Conservation (phyloP, 176 grass and related monocot genomes). For the Eremochloa ophiuroides region DNA sequence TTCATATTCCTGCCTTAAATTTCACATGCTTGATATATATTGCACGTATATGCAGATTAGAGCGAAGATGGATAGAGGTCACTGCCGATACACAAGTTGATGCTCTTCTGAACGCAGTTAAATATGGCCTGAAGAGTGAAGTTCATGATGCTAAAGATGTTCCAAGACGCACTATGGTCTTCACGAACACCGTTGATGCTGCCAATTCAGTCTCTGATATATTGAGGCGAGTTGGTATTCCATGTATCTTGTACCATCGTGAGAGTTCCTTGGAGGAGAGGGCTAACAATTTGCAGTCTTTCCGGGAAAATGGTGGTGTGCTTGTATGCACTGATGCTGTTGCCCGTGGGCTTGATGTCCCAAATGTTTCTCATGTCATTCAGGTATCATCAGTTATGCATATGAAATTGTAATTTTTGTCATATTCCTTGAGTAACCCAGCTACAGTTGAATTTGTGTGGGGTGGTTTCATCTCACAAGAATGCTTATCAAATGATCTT, state of each 20-base stretch:
- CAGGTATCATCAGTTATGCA: conserved; percentile 44
- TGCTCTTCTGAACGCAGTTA: conserved; percentile 76
- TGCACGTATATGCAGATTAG: conserved; percentile 46
- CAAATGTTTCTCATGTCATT: conserved; percentile 86
- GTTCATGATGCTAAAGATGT: conserved; percentile 28
- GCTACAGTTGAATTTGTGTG: neutral
- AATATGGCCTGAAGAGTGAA: conserved; percentile 46
- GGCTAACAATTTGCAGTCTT: conserved; percentile 52
- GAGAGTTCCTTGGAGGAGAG: conserved; percentile 74
- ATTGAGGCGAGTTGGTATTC: conserved; percentile 56
- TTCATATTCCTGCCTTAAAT: neutral
- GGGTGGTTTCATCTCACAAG: neutral
- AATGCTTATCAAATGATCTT: neutral
- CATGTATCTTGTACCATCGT: conserved; percentile 75
- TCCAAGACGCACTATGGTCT: conserved; percentile 80
- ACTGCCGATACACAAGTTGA: conserved; percentile 90
- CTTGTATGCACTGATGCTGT: conserved; percentile 98
- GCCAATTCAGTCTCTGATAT: conserved; percentile 78
- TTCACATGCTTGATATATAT: conserved; percentile 12
- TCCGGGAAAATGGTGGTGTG: conserved; percentile 70
- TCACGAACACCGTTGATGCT: conserved; percentile 89
- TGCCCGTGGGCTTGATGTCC: conserved; percentile 87
- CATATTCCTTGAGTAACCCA: neutral
- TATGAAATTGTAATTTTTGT: neutral
- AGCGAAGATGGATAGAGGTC: conserved; percentile 88